phyloP scores from a whole-genome alignment of 345 rosid genomes.

The Ceriops zippeliana region DNA sequence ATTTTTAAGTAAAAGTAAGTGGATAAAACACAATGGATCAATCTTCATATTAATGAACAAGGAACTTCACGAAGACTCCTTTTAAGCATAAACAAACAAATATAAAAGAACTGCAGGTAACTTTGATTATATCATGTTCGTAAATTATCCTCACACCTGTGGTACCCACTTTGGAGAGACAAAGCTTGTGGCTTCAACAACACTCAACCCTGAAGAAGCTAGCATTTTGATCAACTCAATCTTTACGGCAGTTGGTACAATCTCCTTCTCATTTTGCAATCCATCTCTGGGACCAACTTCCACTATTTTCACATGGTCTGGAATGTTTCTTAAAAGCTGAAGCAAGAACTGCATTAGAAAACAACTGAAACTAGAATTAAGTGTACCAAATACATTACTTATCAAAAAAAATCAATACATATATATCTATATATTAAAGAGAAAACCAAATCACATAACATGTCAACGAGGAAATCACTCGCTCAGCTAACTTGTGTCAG shows the following conservation, averaged over 20 bases:
- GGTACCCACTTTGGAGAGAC: conserved; percentile 89
- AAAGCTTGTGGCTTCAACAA: conserved; percentile 82
- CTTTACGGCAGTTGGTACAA: conserved; percentile 55
- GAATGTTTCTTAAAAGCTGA: conserved; percentile 51
- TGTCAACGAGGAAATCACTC: not conserved
- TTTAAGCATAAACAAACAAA: not conserved
- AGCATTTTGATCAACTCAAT: conserved; percentile 59
- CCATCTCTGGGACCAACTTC: conserved; percentile 87
- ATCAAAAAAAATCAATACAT: no score
- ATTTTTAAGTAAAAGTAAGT: not conserved
- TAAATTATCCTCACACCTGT: conserved; percentile 36
- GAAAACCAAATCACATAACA: not conserved
- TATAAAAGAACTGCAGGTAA: not conserved
- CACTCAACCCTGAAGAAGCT: conserved; percentile 50
- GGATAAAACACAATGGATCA: not conserved
- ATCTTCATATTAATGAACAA: not conserved
- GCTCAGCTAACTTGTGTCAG: no score
- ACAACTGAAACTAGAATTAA: not conserved
- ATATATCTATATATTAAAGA: not conserved
- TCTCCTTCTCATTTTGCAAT: conserved; percentile 63
- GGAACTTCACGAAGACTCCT: not conserved
- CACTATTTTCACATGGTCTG: conserved; percentile 61
- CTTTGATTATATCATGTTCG: not conserved
- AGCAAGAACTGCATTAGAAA: not conserved
- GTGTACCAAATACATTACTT: not conserved